Conservation (phyloP, 176 grass and related monocot species). For the Lolium perenne region DNA sequence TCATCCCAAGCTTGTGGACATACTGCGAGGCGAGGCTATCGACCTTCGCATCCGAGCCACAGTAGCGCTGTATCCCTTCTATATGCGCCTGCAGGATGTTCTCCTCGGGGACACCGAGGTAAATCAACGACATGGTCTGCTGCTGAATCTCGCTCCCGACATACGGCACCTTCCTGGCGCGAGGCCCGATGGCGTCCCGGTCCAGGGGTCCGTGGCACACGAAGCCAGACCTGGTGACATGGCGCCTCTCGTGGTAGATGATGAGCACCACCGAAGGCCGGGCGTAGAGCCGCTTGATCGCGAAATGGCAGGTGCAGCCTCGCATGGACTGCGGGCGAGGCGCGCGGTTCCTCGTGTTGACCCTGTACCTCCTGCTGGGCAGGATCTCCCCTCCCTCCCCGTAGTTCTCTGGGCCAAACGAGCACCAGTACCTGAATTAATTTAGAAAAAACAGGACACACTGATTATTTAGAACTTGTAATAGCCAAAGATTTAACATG, state of each 20-base stretch:
- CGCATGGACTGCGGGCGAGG: conserved; percentile 91
- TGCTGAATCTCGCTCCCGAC: conserved; percentile 87
- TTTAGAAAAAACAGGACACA: background rate
- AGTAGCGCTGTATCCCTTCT: conserved; percentile 85
- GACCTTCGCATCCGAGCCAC: conserved; percentile 61
- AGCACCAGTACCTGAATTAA: conserved; percentile 86
- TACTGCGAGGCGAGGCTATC: conserved; percentile 77
- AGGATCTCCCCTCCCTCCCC: conserved; percentile 81
- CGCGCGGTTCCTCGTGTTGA: conserved; percentile 83
- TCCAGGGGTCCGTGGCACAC: conserved; percentile 86
- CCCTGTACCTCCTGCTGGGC: conserved; percentile 82
- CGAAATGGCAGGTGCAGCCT: conserved; percentile 86
- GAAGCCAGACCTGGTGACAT: conserved; percentile 83
- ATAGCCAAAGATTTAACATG: conserved; percentile 13
- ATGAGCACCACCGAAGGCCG: conserved; percentile 68
- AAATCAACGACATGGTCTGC: conserved; percentile 93
- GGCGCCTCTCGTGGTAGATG: conserved; percentile 88
- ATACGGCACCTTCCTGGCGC: conserved; percentile 79
- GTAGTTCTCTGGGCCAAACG: conserved; percentile 95
- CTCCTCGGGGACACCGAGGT: conserved; percentile 88
- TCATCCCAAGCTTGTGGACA: conserved; percentile 95
- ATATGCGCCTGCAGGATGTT: conserved; percentile 87
- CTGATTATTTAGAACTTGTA: background rate
- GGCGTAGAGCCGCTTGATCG: conserved; percentile 79
- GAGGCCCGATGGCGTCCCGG: conserved; percentile 82